phyloP scores from a whole-genome alignment of 805 yeast genomes.

The Ogataea nitratoaversa region DNA sequence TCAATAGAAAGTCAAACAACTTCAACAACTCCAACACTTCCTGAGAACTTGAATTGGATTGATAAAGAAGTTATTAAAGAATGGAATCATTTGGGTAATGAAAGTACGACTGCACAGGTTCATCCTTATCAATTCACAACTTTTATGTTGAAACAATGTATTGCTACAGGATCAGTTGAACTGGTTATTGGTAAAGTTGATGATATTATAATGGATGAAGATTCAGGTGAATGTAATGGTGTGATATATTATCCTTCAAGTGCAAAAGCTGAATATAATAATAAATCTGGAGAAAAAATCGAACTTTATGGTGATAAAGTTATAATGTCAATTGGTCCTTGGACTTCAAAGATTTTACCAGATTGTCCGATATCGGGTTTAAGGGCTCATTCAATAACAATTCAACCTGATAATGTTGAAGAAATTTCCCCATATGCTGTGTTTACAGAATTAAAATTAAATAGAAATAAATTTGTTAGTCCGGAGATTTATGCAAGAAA shows the following conservation, averaged over 20 bases:
- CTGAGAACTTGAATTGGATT: conserved; percentile 76
- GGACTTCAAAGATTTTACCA: conserved; percentile 89
- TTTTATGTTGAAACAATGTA: conserved; percentile 71
- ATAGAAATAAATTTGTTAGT: conserved; percentile 63
- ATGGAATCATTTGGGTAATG: conserved; percentile 80
- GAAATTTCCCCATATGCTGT: conserved; percentile 88
- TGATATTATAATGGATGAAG: conserved; percentile 57
- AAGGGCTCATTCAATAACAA: conserved; percentile 91
- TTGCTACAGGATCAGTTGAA: conserved; percentile 79
- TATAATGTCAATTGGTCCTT: conserved; percentile 90
- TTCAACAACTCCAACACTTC: conserved; percentile 33
- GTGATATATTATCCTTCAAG: conserved; percentile 49
- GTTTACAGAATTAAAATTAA: conserved; percentile 83
- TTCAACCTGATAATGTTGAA: conserved; percentile 69
- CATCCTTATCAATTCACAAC: conserved; percentile 95
- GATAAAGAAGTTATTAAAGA: conserved; percentile 55
- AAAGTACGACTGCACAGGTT: conserved; percentile 90
- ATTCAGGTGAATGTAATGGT: conserved; percentile 66
- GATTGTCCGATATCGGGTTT: conserved; percentile 93
- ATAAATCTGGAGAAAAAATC: conserved; percentile 31
- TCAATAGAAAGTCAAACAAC: conserved; percentile 25
- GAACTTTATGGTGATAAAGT: conserved; percentile 67
- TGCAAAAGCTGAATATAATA: conserved; percentile 32
- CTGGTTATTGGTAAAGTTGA: conserved; percentile 80
- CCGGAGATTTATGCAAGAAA: conserved; percentile 95